Percentiles rank a stretch among this genome's conserved stretches.
These are phyloP conservation scores for Cunninghamia lanceolata DNA, from an alignment of 75 land plant genomes.

Conservation along the genomic window DNA sequence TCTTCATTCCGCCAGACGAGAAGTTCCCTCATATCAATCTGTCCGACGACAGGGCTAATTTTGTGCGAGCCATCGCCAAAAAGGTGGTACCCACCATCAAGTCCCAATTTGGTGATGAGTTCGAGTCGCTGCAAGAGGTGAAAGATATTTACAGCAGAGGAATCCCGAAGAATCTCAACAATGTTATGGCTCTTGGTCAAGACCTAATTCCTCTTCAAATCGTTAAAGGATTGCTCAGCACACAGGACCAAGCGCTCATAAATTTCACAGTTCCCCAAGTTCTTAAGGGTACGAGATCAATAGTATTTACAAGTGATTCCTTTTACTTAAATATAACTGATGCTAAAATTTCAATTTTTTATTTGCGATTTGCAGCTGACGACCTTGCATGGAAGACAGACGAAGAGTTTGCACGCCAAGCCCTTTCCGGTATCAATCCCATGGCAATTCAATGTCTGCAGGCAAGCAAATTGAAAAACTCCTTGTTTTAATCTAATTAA, in stretches of 20 bases:
- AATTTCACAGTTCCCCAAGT: constrained; percentile 12
- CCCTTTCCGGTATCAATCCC: constrained; percentile 70
- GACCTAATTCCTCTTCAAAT: constrained; percentile 7
- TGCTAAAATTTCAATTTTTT: not conserved
- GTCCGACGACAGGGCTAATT: constrained; percentile 27
- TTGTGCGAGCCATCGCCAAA: constrained; percentile 24
- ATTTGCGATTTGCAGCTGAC: constrained; percentile 44
- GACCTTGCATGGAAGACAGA: constrained; percentile 73
- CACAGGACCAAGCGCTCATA: not conserved
- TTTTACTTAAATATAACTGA: not conserved
- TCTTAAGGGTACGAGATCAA: not conserved
- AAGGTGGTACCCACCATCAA: constrained; percentile 29
- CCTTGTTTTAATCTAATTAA: too few species aligned
- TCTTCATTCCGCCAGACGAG: constrained; percentile 46
- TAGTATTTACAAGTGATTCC: not conserved
- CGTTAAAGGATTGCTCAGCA: not conserved
- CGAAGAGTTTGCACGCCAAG: constrained; percentile 83
- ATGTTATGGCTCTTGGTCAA: not conserved
- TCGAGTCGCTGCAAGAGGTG: constrained; percentile 31
- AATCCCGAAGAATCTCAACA: not conserved
- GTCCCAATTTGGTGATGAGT: constrained; percentile 16
- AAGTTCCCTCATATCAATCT: constrained; percentile 36
- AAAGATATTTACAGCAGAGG: constrained; percentile 16
- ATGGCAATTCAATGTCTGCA: constrained; percentile 51
- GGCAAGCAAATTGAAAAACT: constrained; percentile 7